Evolutionary conservation across 2,329 filamentous ascomycete species (phyloP).

Genomic region (Fusarium palustre): DNA sequence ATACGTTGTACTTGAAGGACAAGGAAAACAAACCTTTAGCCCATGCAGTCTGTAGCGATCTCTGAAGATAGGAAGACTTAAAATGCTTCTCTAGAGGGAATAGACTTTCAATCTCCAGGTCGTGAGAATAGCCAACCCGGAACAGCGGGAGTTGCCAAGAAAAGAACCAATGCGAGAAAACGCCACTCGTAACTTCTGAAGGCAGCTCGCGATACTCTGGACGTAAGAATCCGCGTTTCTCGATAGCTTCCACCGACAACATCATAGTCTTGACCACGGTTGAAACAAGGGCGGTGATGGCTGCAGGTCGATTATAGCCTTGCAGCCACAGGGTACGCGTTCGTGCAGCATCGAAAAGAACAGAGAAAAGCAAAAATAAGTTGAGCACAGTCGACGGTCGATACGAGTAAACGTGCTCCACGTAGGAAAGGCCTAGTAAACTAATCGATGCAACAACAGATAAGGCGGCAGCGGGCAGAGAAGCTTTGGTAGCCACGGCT

Average conservation of each 20-base stretch:
- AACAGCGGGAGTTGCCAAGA: conserved; percentile 34
- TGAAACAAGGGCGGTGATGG: conserved; percentile 19
- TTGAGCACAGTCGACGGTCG: conserved; percentile 36
- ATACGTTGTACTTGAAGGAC: neutral
- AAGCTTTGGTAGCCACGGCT: conserved; percentile 19
- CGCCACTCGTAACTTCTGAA: conserved; percentile 14
- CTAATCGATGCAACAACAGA: conserved; percentile 27
- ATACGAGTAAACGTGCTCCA: conserved; percentile 39
- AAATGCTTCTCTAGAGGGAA: conserved; percentile 32
- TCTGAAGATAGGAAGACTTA: conserved; percentile 30
- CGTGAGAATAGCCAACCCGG: conserved; percentile 20
- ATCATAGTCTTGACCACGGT: conserved; percentile 24
- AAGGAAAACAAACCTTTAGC: conserved; percentile 1
- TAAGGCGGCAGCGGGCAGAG: conserved; percentile 22
- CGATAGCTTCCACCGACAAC: conserved; percentile 14
- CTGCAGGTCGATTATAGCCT: conserved; percentile 21
- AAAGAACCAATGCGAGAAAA: conserved; percentile 37
- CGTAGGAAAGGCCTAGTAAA: conserved; percentile 22
- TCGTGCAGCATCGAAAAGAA: conserved; percentile 24
- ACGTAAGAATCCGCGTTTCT: conserved; percentile 30
- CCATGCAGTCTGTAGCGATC: conserved; percentile 23
- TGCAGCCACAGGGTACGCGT: conserved; percentile 38
- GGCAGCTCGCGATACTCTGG: conserved; percentile 23
- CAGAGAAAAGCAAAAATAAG: conserved; percentile 28
- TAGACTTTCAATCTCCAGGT: conserved; percentile 22